These are phyloP conservation scores for Syzygium grande DNA, from an alignment of 345 rosid species.

Conservation along the genomic window DNA sequence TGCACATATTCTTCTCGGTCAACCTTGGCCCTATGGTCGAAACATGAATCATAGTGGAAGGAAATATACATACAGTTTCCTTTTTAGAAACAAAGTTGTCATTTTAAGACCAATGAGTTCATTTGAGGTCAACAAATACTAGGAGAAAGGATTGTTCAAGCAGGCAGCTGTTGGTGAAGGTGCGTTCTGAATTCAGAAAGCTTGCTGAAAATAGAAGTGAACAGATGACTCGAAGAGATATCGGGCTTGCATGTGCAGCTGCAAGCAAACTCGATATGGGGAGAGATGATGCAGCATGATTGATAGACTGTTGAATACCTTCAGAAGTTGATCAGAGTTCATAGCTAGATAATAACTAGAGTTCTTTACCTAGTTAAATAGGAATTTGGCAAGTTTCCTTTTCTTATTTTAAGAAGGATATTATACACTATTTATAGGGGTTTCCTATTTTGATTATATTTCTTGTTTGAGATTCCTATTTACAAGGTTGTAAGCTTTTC, in stretches of 20 bases:
- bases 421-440: not conserved
- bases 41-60: not conserved
- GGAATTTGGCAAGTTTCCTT: not conserved
- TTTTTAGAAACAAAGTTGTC: not conserved
- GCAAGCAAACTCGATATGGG: not conserved
- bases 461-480: not conserved
- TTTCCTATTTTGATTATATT: not conserved
- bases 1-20: not conserved
- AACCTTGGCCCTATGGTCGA: not conserved
- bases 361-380: not conserved
- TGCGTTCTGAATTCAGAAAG: not conserved
- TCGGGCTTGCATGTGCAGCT: not conserved
- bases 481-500: not conserved
- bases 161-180: not conserved
- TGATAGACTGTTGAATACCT: not conserved
- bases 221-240: not conserved
- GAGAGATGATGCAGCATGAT: not conserved
- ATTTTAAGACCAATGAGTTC: not conserved
- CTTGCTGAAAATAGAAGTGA: not conserved
- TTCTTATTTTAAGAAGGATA: not conserved
- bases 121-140: not conserved
- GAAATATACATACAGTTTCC: not conserved
- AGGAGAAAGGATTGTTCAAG: not conserved
- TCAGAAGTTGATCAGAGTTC: not conserved
- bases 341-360: not conserved